Evolutionary conservation across 2,329 filamentous ascomycete species (phyloP).

Genomic region (Nigrospora oryzae): DNA sequence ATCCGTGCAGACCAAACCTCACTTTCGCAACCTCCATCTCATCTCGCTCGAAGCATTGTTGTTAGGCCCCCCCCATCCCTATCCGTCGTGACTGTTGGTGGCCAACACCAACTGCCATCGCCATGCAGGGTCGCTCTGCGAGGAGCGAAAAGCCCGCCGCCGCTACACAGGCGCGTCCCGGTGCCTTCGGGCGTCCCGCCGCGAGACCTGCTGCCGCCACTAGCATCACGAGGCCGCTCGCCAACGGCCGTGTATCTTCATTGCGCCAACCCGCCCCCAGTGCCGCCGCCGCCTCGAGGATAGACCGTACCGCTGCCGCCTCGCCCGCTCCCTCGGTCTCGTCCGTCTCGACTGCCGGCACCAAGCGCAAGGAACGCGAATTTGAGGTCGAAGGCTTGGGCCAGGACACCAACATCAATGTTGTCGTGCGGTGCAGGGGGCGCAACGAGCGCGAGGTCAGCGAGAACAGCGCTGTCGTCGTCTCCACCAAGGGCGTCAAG

Average conservation of each 20-base stretch:
- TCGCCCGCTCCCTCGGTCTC: conserved; percentile 67
- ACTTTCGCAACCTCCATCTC: no score
- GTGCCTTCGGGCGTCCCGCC: conserved; percentile 11
- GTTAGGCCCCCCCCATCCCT: no score
- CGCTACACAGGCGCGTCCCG: conserved; percentile 12
- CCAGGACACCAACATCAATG: conserved; percentile 94
- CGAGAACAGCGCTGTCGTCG: conserved; percentile 91
- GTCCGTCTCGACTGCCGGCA: conserved; percentile 49
- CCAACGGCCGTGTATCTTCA: conserved; percentile 1
- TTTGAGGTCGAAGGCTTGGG: conserved; percentile 61
- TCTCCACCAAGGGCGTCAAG: conserved; percentile 80
- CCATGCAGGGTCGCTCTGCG: conserved; percentile 21
- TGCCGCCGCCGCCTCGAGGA: conserved; percentile 13
- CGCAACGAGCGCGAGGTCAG: conserved; percentile 86
- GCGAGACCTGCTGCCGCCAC: conserved; percentile 11
- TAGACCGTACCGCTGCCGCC: conserved; percentile 35
- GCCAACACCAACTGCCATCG: background rate
- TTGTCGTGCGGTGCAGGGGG: conserved; percentile 89
- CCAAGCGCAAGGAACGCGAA: conserved; percentile 82
- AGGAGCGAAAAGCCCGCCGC: conserved; percentile 20
- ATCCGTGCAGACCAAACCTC: no score
- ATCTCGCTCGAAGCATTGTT: no score
- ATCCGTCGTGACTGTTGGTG: no score
- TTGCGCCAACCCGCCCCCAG: conserved; percentile 1
- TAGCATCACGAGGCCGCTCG: conserved; percentile 6